These are phyloP conservation scores for Dendrobium officinale DNA, from an alignment of 106 monocot genomes.

Conservation along the genomic window DNA sequence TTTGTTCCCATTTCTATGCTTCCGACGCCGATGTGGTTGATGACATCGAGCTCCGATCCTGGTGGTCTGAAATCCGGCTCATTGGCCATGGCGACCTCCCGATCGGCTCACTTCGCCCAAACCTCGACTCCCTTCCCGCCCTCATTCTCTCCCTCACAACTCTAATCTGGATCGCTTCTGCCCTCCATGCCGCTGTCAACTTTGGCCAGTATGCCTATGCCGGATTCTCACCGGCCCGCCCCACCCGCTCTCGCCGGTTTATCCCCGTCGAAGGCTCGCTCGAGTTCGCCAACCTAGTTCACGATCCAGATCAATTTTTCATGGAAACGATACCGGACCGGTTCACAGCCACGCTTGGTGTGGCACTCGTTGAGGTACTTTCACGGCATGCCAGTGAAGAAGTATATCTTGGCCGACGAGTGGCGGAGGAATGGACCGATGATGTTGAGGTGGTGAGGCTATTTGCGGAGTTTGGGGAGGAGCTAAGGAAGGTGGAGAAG, in stretches of 20 bases:
- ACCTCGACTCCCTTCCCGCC: conserved; percentile 19
- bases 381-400: conserved; percentile 55
- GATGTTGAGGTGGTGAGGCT: conserved; percentile 26
- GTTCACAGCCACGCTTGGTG: conserved; percentile 50
- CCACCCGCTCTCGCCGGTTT: conserved; percentile 38
- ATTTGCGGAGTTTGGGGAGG: conserved; percentile 39
- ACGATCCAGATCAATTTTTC: conserved; percentile 39
- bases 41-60: conserved; percentile 47
- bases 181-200: conserved; percentile 64
- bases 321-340: conserved; percentile 38
- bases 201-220: conserved; percentile 72
- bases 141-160: conserved; percentile 32
- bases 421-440: conserved; percentile 39
- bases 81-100: conserved; percentile 51
- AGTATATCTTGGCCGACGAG: conserved; percentile 57
- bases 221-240: conserved; percentile 54
- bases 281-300: conserved; percentile 31
- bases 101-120: conserved; percentile 22
- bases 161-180: conserved; percentile 63
- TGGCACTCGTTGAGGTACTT: conserved; percentile 66
- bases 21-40: conserved; percentile 16
- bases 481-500: conserved; percentile 43
- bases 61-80: conserved; percentile 50
- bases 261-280: conserved; percentile 32
- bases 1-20: conserved; percentile 40